Conservation (phyloP, 192 early-diverging fungal genomes). For the Entomortierella chlamydospora region DNA sequence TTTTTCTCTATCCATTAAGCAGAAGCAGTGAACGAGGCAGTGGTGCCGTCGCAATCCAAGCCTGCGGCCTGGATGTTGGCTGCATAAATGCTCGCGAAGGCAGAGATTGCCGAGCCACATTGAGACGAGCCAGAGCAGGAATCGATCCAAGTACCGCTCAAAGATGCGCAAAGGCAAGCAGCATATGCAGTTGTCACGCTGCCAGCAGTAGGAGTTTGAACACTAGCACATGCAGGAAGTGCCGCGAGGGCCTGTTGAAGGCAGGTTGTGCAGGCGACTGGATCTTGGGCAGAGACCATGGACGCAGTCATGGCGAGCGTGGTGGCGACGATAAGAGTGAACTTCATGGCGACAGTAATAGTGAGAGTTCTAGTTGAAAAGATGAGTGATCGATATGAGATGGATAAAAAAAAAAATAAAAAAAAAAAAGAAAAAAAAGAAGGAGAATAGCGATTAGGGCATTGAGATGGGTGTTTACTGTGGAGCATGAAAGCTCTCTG, state of each 20-base stretch:
- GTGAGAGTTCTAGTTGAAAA: background rate
- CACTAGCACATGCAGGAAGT: constrained; percentile 23
- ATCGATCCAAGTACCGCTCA: constrained; percentile 26
- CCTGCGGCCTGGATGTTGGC: constrained; percentile 31
- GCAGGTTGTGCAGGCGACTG: constrained; percentile 28
- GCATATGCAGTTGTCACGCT: constrained; percentile 28
- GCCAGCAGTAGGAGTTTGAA: background rate
- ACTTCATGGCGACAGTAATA: constrained; percentile 21
- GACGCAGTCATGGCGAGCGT: constrained; percentile 11
- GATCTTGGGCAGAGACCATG: constrained; percentile 28
- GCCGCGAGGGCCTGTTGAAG: constrained; percentile 26
- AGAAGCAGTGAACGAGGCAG: constrained; percentile 8
- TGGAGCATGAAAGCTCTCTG: no score
- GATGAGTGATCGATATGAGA: background rate
- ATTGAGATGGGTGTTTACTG: no score
- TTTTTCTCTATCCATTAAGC: background rate
- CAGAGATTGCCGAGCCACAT: constrained; percentile 13
- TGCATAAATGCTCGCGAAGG: constrained; percentile 13
- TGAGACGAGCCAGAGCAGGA: constrained; percentile 21
- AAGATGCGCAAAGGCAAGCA: constrained; percentile 37
- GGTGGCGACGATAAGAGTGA: constrained; percentile 10
- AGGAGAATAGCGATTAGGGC: no score
- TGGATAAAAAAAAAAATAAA: background rate
- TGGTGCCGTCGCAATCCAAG: constrained; percentile 4
- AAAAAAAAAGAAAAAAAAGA: no score